A percentile compares a stretch with the other conserved stretches of the same genome.
These are phyloP conservation scores for Tricholoma hemisulphureum DNA, from an alignment of 768 basidiomycete genomes.

Conservation along the genomic window DNA sequence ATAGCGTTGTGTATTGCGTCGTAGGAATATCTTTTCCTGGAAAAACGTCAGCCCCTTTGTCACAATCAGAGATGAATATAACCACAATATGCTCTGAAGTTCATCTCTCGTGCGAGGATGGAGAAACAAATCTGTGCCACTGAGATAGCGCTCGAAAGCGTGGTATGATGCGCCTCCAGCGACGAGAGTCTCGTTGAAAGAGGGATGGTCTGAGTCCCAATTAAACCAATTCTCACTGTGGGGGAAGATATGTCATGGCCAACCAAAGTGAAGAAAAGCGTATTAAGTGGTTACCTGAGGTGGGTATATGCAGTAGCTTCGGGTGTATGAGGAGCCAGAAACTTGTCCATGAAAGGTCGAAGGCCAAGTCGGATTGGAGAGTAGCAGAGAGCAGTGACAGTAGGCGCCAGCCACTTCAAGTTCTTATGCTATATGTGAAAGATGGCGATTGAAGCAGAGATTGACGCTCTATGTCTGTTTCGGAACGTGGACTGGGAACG, in stretches of 20 bases:
- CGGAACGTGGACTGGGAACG: slow-evolving; percentile 18
- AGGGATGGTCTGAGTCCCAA: slow-evolving; percentile 71
- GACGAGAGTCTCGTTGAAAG: slow-evolving; percentile 70
- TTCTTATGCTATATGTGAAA: neutral
- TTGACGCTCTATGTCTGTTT: slow-evolving; percentile 5
- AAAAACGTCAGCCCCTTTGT: slow-evolving; percentile 7
- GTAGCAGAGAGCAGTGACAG: slow-evolving; percentile 7
- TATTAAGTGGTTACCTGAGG: slow-evolving; percentile 46
- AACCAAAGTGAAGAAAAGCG: neutral
- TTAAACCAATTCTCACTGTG: slow-evolving; percentile 63
- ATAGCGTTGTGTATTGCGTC: slow-evolving; percentile 83
- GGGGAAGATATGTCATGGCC: slow-evolving; percentile 17
- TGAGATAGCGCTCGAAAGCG: slow-evolving; percentile 71
- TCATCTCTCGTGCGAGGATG: slow-evolving; percentile 62
- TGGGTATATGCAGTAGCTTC: slow-evolving; percentile 72
- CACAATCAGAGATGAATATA: slow-evolving; percentile 9
- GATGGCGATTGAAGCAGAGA: neutral
- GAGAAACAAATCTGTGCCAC: slow-evolving; percentile 69
- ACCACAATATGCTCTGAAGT: slow-evolving; percentile 72
- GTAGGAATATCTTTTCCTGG: slow-evolving; percentile 70
- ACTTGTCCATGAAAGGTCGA: slow-evolving; percentile 55
- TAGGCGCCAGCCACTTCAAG: neutral
- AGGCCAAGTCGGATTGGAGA: slow-evolving; percentile 13
- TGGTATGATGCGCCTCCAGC: slow-evolving; percentile 80
- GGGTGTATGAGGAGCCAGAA: slow-evolving; percentile 69